A percentile compares a stretch with the other conserved stretches of the same genome.
phyloP scores from a whole-genome alignment of 2,329 filamentous ascomycete genomes.

The Fusarium cicatricum region DNA sequence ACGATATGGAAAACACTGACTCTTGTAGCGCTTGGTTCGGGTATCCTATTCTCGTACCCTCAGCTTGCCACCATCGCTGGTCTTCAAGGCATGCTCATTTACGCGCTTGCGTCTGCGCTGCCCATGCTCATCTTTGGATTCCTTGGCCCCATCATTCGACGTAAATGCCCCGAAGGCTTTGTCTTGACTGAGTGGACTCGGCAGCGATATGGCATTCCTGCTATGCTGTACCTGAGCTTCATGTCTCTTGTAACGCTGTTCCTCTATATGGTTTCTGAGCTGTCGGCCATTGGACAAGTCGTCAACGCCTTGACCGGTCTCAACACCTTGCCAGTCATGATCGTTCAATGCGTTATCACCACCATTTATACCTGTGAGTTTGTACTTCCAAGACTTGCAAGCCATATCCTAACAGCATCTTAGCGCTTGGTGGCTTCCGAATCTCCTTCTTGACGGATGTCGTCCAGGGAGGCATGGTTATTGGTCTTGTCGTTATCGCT shows the following conservation, averaged over 20 bases:
- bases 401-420: background rate
- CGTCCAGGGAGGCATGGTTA: constrained; percentile 80
- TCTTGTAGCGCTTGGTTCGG: constrained; percentile 77
- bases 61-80: constrained; percentile 81
- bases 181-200: constrained; percentile 86
- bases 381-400: rapidly evolving
- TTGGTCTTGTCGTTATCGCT: constrained; percentile 77
- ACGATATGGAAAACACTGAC: constrained; percentile 51
- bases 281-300: constrained; percentile 83
- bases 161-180: constrained; percentile 83
- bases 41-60: constrained; percentile 84
- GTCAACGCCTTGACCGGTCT: constrained; percentile 77
- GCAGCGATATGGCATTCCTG: constrained; percentile 75
- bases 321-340: constrained; percentile 76
- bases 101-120: constrained; percentile 75
- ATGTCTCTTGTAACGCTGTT: constrained; percentile 84
- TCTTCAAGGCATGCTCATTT: constrained; percentile 80
- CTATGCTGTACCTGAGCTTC: constrained; percentile 78
- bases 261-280: constrained; percentile 86
- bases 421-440: constrained; percentile 81
- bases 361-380: constrained; percentile 81
- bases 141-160: constrained; percentile 79
- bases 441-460: constrained; percentile 88
- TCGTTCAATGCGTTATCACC: constrained; percentile 79
- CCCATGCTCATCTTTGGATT: constrained; percentile 79